Percentiles rank a stretch among this genome's conserved stretches.
phyloP scores from a whole-genome alignment of 208 protist species.

The Novymonas esmeraldas region DNA sequence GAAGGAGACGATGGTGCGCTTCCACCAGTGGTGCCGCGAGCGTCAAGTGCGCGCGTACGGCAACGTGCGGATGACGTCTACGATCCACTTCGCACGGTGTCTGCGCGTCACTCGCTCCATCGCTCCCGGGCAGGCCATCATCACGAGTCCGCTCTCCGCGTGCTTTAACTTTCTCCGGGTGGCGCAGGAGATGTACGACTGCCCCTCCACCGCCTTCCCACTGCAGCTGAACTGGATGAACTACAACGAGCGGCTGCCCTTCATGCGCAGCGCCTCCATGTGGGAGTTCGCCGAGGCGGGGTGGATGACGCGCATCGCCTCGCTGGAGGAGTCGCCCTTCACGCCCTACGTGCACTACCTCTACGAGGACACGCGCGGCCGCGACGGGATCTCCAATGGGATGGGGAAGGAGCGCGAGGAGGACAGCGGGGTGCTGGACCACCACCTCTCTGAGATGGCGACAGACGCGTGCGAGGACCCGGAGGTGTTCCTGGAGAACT shows the following conservation, averaged over 20 bases:
- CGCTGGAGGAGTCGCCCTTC: slow-evolving; percentile 69
- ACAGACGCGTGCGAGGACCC: slow-evolving; percentile 86
- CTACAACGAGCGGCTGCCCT: slow-evolving; percentile 71
- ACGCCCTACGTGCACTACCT: slow-evolving; percentile 81
- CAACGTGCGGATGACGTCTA: slow-evolving; percentile 74
- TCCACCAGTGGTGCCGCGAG: slow-evolving; percentile 73
- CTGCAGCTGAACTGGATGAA: slow-evolving; percentile 90
- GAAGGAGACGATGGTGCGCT: slow-evolving; percentile 65
- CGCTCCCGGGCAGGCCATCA: slow-evolving; percentile 75
- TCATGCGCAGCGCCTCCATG: slow-evolving; percentile 49
- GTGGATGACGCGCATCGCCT: slow-evolving; percentile 84
- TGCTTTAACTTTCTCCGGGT: slow-evolving; percentile 84
- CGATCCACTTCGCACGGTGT: slow-evolving; percentile 73
- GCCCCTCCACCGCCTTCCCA: slow-evolving; percentile 47
- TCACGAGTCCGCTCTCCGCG: slow-evolving; percentile 62
- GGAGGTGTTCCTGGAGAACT: slow-evolving; percentile 79
- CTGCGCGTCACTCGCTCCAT: slow-evolving; percentile 60
- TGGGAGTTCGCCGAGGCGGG: slow-evolving; percentile 73
- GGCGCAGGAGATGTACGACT: slow-evolving; percentile 71
- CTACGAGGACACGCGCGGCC: slow-evolving; percentile 83
- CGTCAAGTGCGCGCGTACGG: slow-evolving; percentile 69
- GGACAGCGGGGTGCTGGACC: slow-evolving; percentile 69
- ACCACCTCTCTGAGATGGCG: slow-evolving; percentile 85
- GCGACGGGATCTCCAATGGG: slow-evolving; percentile 79
- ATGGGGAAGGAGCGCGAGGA: slow-evolving; percentile 79